phyloP scores from a whole-genome alignment of 495 filamentous ascomycete genomes.

The Hypoxylon subgilvum region DNA sequence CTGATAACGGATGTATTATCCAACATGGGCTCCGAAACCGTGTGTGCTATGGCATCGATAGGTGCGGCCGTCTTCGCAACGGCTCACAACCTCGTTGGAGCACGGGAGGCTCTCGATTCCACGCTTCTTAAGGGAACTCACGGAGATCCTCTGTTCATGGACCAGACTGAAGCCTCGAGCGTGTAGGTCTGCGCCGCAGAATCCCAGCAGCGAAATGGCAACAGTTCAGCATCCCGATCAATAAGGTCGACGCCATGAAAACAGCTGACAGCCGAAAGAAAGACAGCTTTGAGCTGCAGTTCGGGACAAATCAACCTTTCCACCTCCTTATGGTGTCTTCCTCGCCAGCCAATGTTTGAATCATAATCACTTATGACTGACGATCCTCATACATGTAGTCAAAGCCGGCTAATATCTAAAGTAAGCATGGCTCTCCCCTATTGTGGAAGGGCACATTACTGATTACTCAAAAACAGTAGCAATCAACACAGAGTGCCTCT shows the following conservation, averaged over 20 bases:
- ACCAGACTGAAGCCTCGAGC: slow-evolving; percentile 51
- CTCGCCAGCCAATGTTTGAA: too few species aligned
- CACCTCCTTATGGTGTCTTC: slow-evolving; percentile 60
- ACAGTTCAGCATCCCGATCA: slow-evolving; percentile 43
- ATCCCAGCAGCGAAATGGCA: slow-evolving; percentile 40
- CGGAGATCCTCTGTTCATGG: slow-evolving; percentile 50
- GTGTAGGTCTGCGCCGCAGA: slow-evolving; percentile 49
- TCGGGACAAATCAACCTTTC: slow-evolving; percentile 58
- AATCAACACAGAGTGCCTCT: slow-evolving; percentile 37
- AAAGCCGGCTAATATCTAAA: slow-evolving; percentile 59
- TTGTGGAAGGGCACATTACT: background rate
- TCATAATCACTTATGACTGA: background rate
- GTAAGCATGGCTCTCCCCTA: background rate
- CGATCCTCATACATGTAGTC: slow-evolving; percentile 51
- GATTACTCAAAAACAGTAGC: slow-evolving; percentile 24
- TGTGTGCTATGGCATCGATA: slow-evolving; percentile 51
- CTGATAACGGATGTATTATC: slow-evolving; percentile 61
- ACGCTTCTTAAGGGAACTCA: slow-evolving; percentile 30
- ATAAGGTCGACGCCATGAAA: slow-evolving; percentile 51
- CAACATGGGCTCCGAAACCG: slow-evolving; percentile 60
- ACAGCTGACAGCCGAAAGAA: slow-evolving; percentile 46
- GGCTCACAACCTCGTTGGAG: slow-evolving; percentile 47
- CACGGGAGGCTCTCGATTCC: slow-evolving; percentile 40
- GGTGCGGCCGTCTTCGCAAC: slow-evolving; percentile 56
- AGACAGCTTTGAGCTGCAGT: slow-evolving; percentile 58